These are phyloP conservation scores for Tulasnella sp. DNA, from an alignment of 768 basidiomycete genomes.

Conservation along the genomic window DNA sequence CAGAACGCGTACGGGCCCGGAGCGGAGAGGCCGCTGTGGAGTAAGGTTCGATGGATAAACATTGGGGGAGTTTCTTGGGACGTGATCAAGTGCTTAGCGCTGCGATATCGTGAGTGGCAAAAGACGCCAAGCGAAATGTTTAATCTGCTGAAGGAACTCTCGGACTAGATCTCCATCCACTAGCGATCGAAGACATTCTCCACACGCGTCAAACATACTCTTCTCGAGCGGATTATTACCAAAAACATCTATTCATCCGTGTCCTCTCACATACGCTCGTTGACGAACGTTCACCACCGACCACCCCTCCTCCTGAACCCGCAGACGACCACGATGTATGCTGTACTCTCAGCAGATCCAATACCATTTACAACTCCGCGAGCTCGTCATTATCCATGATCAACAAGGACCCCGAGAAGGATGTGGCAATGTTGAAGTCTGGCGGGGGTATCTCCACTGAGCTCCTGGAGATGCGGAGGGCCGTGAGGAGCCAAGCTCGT, in stretches of 20 bases:
- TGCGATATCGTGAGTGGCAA: conserved; percentile 3
- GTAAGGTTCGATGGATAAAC: conserved; percentile 14
- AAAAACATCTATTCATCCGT: conserved; percentile 57
- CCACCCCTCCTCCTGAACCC: conserved; percentile 14
- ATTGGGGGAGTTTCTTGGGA: conserved; percentile 15
- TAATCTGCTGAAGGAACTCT: too few relatives aligned
- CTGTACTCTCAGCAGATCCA: too few relatives aligned
- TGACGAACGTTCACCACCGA: conserved; percentile 11
- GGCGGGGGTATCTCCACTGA: too few relatives aligned
- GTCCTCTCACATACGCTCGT: conserved; percentile 51
- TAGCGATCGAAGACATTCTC: conserved; percentile 23
- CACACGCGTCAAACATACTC: conserved; percentile 19
- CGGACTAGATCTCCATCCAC: conserved; percentile 21
- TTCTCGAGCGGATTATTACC: conserved; percentile 22
- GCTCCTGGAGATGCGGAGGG: not conserved
- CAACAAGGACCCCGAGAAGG: not conserved
- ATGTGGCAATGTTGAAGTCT: not conserved
- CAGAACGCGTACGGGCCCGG: too few relatives aligned
- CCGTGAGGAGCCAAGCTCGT: not conserved
- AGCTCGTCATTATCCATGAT: too few relatives aligned
- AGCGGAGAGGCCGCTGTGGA: conserved; percentile 7
- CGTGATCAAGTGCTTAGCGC: not conserved
- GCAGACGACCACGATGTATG: too few relatives aligned
- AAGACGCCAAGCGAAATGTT: too few relatives aligned
- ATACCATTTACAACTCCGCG: too few relatives aligned